Conservation (phyloP, 768 basidiomycete genomes). For the Wakefieldia striispora region DNA sequence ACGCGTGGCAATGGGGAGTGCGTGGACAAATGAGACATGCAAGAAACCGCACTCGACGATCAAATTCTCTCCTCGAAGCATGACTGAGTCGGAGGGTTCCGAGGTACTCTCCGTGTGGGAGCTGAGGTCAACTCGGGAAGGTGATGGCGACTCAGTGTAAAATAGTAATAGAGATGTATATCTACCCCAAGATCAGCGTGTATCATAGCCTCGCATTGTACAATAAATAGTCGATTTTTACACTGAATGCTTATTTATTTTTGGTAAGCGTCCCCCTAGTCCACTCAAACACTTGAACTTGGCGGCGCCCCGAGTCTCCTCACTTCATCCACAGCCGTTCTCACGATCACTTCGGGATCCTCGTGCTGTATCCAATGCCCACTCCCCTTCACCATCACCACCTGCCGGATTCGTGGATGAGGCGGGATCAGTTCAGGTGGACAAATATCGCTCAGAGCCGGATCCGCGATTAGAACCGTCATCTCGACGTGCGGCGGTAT, state of each 20-base stretch:
- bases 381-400: slow-evolving; percentile 4
- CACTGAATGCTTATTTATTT: no score
- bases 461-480: slow-evolving; percentile 15
- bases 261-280: no score
- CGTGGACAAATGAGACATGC: slow-evolving; percentile 6
- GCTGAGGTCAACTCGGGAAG: no score
- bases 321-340: slow-evolving; percentile 1
- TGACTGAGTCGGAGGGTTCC: no score
- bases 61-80: slow-evolving; percentile 2
- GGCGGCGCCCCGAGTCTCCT: no score
- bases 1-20: slow-evolving; percentile 4
- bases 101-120: no score
- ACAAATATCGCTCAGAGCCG: slow-evolving; percentile 1
- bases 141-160: no score
- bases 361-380: slow-evolving; percentile 19
- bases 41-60: neutral
- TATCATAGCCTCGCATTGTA: no score
- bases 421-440: slow-evolving; percentile 3
- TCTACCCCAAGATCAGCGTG: no score
- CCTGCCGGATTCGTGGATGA: slow-evolving; percentile 3
- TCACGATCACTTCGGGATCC: slow-evolving; percentile 4
- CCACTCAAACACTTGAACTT: no score
- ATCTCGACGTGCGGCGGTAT: slow-evolving; percentile 12
- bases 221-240: no score
- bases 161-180: no score